Evolutionary conservation across 176 grass and related monocot genomes (phyloP).

Genomic region (Eremochloa ophiuroides): DNA sequence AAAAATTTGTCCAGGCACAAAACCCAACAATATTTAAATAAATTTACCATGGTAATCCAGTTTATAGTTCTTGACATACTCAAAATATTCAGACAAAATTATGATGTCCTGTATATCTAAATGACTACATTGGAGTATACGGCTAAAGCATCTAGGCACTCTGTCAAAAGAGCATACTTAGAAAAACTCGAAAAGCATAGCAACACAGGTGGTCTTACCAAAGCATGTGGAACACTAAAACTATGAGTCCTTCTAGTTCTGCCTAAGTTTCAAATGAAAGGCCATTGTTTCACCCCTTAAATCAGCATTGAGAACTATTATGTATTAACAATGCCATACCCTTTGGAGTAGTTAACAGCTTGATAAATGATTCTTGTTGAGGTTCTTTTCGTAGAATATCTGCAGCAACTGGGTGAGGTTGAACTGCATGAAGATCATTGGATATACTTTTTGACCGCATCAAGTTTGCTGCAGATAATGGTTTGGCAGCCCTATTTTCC

Average conservation of each 20-base stretch:
- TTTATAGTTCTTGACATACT: constrained; percentile 1
- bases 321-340: constrained; percentile 45
- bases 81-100: constrained; percentile 3
- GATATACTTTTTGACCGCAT: constrained; percentile 80
- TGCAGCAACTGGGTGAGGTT: constrained; percentile 88
- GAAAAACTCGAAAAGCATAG: background rate
- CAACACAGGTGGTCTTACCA: background rate
- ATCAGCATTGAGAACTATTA: background rate
- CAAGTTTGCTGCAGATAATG: constrained; percentile 63
- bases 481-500: constrained; percentile 58
- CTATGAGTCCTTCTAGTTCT: background rate
- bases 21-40: constrained; percentile 9
- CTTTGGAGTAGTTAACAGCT: constrained; percentile 66
- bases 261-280: background rate
- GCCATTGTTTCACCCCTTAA: background rate
- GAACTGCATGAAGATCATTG: constrained; percentile 84
- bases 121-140: background rate
- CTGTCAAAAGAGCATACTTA: background rate
- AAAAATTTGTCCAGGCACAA: background rate
- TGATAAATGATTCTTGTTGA: constrained; percentile 90
- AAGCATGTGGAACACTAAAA: background rate
- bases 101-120: background rate
- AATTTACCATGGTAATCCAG: background rate
- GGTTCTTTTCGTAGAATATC: constrained; percentile 99
- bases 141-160: constrained; percentile 16